Evolutionary conservation across 2,329 filamentous ascomycete genomes (phyloP), one percentile per base, ranked within the genome.

Genomic region (Sphaerulina populicola): DNA sequence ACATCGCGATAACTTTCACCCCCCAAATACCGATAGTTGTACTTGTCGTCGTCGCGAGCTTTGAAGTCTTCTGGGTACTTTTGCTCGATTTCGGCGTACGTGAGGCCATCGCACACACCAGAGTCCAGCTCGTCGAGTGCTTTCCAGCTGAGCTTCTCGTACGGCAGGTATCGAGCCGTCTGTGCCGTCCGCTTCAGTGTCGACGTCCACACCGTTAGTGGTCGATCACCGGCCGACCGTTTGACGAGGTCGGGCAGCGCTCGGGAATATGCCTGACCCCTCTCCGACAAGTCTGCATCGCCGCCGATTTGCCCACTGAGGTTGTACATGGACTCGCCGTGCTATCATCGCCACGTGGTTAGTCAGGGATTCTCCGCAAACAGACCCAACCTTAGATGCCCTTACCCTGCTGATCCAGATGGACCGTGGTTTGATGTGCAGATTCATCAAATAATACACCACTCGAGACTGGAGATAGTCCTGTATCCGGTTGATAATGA

Each of bases 71-170:
- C 90, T 0, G 93, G 93, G 67, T 88, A 97, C 49, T 79, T 74
- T 63, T 94, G 81, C 64, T 93, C 88, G 66, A 98, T 97, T 67
- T 98, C 86, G 64, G 88, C 87, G 68, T 96, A 96, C 1, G 93
- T 98, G 68, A 97, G 81, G 49, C 91, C 90, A 64, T 98, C 93
- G 72, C 93, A 98, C 43, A 97, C 88, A 45, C 93, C 93, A 1
- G 88, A 90, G 69, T 98, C 93, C 35, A 98, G 83, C 72, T 98
- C 93, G 65, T 98, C 93, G 2, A 98, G 80, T 0, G 93, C 93
- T 73, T 98, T 98, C 93, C 93, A 98, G 70, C 96, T 89, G 11
- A 98, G 78, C 69, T 96, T 94, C 67, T 96, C 91, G 70, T 91
- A 96, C 54, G 86, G 83, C 1, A 98, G 80, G 71, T 87, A 88